Evolutionary conservation across 2,329 filamentous ascomycete species (phyloP), one percentile per base, ranked within the genome.

Genomic region (Passalora sequoiae): DNA sequence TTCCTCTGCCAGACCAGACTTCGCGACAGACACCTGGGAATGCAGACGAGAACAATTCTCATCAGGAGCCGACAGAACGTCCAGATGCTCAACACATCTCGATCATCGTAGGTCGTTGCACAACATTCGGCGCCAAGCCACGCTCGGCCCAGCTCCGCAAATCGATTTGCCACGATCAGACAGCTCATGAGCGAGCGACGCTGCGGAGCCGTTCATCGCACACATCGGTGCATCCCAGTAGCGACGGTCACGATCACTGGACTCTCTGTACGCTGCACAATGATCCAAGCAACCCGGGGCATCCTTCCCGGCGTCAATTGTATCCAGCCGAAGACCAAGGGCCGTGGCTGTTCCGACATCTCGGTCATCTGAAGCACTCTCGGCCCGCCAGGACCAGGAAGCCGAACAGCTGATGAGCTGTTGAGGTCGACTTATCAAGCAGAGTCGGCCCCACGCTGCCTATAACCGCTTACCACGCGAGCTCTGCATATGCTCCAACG

Each of bases 391-490:
- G n/a, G 30, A 19, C 30, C 33, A 24, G 15, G 17, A n/a, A 7
- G 20, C 33, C 33, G 33, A 36, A 24, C 3, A 36, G 19, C 33
- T 12, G 15, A 6, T 8, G n/a, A n/a, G n/a, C 16, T 17, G 38
- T 30, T 40, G 38, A 31, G 2, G 21, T 40, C 24, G n/a, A n/a
- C 29, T 15, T 17, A 15, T 4, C 8, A 4, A 21, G 4, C 15
- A 12, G 16, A 33, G 16, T 19, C 30, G 30, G 17, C 33, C 19
- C 19, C 20, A 13, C 33, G 24, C 19, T 30, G 15, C 12, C 38
- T 31, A 17, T 13, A 31, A 40, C 25, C 38, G 38, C 38, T 20
- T 31, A 27, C 38, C 27, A 31, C 38, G 25, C 38, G 25, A 40
- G 25, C 17, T 31, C 12, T 4, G 17, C 17, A 22, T 8, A 24